Conservation (phyloP, 163 green algal genomes). For the Scenedesmus sp. region DNA sequence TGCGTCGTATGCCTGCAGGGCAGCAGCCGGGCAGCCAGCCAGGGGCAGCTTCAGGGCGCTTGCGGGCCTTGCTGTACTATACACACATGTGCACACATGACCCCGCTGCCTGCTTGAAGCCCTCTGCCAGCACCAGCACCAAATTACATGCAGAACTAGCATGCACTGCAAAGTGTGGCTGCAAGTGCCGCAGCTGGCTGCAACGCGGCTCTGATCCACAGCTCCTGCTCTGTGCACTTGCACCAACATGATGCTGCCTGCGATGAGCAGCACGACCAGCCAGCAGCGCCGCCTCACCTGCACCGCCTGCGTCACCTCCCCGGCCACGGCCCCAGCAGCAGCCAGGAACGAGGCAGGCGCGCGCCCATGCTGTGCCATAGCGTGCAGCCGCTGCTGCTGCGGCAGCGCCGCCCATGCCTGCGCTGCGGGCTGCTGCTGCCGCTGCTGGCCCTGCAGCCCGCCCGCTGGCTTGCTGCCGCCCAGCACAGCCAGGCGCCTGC, state of each 20-base stretch:
- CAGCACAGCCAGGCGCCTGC: conserved; percentile 17
- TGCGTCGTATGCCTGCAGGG: conserved; percentile 16
- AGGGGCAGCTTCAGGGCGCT: background rate
- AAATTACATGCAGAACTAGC: background rate
- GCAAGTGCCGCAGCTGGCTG: background rate
- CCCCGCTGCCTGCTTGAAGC: background rate
- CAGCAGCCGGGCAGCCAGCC: background rate
- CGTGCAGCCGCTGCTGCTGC: background rate
- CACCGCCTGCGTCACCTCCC: conserved; percentile 27
- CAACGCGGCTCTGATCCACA: background rate
- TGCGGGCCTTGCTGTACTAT: background rate
- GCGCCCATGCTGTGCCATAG: background rate
- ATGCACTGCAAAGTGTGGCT: background rate
- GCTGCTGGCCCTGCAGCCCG: background rate
- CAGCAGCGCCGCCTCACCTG: background rate
- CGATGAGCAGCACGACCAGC: background rate
- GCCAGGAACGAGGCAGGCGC: conserved; percentile 33
- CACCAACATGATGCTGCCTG: background rate
- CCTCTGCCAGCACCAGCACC: background rate
- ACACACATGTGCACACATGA: background rate
- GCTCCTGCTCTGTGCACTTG: background rate
- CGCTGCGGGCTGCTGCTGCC: background rate
- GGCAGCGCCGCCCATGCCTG: background rate
- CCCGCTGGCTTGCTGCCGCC: too few relatives aligned
- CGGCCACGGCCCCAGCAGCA: conserved; percentile 1